A percentile compares a stretch with the other conserved stretches of the same genome.
Conservation (phyloP, 2,329 filamentous ascomycete genomes). For the Aspergillus versicolor region DNA sequence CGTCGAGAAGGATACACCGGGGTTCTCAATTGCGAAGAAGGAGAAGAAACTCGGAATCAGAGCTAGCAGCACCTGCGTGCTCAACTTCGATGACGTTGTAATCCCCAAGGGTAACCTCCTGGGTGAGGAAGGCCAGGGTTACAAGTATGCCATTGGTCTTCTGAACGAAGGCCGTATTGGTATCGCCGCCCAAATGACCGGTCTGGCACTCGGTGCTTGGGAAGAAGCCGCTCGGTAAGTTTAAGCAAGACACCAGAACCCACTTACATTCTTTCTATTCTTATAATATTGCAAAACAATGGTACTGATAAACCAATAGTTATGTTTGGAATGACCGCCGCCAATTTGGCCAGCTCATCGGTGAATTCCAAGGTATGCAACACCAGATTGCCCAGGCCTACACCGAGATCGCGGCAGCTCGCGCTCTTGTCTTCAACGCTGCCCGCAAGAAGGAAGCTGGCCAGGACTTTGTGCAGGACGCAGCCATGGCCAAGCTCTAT, state of each 20-base stretch:
- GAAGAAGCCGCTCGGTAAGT: constrained; percentile 81
- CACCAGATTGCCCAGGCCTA: constrained; percentile 97
- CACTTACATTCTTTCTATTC: no score
- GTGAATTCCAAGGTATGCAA: constrained; percentile 99
- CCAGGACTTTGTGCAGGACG: constrained; percentile 90
- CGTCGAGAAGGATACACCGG: constrained; percentile 83
- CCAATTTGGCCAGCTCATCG: constrained; percentile 91
- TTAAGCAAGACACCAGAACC: background rate
- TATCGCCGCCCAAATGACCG: constrained; percentile 98
- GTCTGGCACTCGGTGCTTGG: constrained; percentile 88
- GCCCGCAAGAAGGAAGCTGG: constrained; percentile 97
- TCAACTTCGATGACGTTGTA: constrained; percentile 96
- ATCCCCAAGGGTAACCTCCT: constrained; percentile 85
- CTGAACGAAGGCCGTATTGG: constrained; percentile 97
- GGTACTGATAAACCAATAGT: constrained; percentile 36
- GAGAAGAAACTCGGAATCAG: constrained; percentile 99
- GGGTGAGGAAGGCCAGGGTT: constrained; percentile 84
- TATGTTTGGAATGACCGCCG: constrained; percentile 99
- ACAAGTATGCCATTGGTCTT: constrained; percentile 94
- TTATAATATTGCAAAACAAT: background rate
- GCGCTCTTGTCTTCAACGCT: constrained; percentile 92
- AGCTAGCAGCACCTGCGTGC: constrained; percentile 92
- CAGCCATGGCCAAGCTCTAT: constrained; percentile 97
- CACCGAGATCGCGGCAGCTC: constrained; percentile 86
- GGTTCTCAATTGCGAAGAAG: constrained; percentile 97